A percentile compares a stretch with the other conserved stretches of the same genome.
These are phyloP conservation scores for Typha latifolia DNA, from an alignment of 176 grass and related monocot species.

Conservation along the genomic window DNA sequence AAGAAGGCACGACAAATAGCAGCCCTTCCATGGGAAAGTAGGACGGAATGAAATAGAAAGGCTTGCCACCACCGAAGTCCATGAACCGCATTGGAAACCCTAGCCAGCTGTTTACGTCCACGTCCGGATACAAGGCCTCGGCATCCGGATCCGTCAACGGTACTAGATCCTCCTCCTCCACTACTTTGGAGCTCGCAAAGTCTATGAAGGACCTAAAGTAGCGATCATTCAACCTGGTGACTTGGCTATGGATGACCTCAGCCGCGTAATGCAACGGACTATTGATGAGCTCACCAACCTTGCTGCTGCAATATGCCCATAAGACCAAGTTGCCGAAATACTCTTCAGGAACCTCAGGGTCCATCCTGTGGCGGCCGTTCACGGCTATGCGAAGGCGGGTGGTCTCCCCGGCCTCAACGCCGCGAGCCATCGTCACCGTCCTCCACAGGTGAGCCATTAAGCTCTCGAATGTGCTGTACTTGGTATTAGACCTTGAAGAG, in stretches of 20 bases:
- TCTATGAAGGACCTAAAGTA: conserved; percentile 69
- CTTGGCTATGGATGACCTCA: too few species aligned
- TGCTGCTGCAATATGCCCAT: conserved; percentile 13
- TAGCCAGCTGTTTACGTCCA: too few species aligned
- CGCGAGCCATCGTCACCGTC: conserved; percentile 19
- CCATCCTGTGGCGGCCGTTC: conserved; percentile 15
- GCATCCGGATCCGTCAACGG: too few species aligned
- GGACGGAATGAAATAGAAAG: conserved; percentile 23
- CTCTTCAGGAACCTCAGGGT: conserved; percentile 15
- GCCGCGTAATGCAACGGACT: too few species aligned
- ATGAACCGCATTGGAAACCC: conserved; percentile 7
- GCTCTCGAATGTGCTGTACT: conserved; percentile 28
- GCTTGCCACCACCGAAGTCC: conserved; percentile 29
- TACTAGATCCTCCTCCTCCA: conserved; percentile 23
- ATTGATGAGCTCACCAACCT: too few species aligned
- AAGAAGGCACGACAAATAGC: conserved; percentile 20
- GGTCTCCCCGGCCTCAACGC: conserved; percentile 2
- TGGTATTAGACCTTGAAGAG: neutral
- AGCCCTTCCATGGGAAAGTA: conserved; percentile 29
- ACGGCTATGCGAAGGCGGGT: conserved; percentile 24
- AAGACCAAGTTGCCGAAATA: conserved; percentile 38
- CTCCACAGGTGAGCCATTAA: conserved; percentile 35
- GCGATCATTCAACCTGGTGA: conserved; percentile 4
- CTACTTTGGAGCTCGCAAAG: conserved; percentile 33
- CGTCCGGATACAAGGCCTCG: too few species aligned